phyloP scores from a whole-genome alignment of 2,329 filamentous ascomycete species.

The Amauroascus verrucosus region DNA sequence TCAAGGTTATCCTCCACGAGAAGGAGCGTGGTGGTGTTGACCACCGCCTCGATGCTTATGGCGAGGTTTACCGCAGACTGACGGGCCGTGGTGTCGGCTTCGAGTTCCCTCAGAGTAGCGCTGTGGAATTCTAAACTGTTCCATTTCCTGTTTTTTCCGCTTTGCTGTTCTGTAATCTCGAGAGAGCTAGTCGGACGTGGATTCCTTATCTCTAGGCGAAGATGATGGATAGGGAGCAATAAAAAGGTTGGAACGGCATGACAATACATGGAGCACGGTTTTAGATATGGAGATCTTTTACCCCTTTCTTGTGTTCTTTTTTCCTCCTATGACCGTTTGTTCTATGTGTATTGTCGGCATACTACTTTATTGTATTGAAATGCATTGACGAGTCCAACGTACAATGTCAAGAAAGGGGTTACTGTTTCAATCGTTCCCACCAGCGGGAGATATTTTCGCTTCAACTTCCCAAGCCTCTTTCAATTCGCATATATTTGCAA shows the following conservation, averaged over 20 bases:
- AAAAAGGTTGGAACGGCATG: conserved; percentile 12
- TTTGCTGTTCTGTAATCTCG: conserved; percentile 7
- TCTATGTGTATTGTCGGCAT: conserved; percentile 10
- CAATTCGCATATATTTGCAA: neutral
- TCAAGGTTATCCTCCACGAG: conserved; percentile 99
- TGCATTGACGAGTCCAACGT: conserved; percentile 12
- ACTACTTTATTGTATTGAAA: conserved; percentile 8
- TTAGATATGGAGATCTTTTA: conserved; percentile 9
- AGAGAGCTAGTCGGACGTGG: neutral
- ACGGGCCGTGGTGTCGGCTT: conserved; percentile 95
- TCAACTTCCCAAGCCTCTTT: neutral
- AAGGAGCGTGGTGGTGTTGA: conserved; percentile 99
- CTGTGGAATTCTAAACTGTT: conserved; percentile 63
- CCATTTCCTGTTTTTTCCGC: conserved; percentile 8
- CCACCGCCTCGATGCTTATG: conserved; percentile 99
- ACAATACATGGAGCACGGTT: conserved; percentile 12
- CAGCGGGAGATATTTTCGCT: neutral
- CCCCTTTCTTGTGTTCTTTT: conserved; percentile 2
- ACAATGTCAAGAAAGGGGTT: conserved; percentile 10
- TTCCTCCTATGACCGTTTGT: conserved; percentile 6
- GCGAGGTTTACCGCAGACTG: conserved; percentile 96
- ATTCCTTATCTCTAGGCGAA: conserved; percentile 1
- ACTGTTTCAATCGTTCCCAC: neutral
- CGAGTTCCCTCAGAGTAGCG: conserved; percentile 86
- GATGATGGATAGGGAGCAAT: conserved; percentile 6